A percentile compares a stretch with the other conserved stretches of the same genome.
These are phyloP conservation scores for Colletotrichum lini DNA, from an alignment of 2,329 filamentous ascomycete species.

Conservation along the genomic window DNA sequence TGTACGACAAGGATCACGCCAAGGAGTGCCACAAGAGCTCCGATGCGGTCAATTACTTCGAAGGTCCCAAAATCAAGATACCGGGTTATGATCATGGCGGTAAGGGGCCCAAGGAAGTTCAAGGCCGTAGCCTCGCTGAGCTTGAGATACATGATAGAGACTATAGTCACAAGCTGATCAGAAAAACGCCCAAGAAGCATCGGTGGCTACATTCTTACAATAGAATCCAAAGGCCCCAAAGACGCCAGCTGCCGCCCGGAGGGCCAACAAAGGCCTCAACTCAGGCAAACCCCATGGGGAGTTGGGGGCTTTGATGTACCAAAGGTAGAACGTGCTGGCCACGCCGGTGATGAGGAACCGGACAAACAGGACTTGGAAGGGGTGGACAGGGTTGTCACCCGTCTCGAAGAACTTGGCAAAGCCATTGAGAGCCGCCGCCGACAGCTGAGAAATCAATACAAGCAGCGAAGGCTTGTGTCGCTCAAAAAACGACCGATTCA, in stretches of 20 bases:
- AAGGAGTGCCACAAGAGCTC: conserved; percentile 18
- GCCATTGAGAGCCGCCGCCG: conserved; percentile 32
- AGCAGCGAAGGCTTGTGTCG: conserved; percentile 33
- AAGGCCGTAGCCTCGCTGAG: conserved; percentile 37
- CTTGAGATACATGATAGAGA: conserved; percentile 37
- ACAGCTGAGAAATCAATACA: conserved; percentile 26
- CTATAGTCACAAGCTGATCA: neutral
- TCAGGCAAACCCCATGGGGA: conserved; percentile 16
- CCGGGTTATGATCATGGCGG: conserved; percentile 31
- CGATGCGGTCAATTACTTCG: conserved; percentile 21
- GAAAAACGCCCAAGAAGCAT: no score
- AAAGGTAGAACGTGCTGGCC: conserved; percentile 1
- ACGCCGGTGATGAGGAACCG: conserved; percentile 34
- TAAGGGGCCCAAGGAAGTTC: conserved; percentile 32
- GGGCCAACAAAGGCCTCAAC: conserved; percentile 18
- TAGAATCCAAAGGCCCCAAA: conserved; percentile 31
- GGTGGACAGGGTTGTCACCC: conserved; percentile 26
- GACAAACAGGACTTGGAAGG: conserved; percentile 36
- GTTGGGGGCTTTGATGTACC: conserved; percentile 6
- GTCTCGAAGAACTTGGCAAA: conserved; percentile 33
- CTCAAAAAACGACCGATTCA: conserved; percentile 26
- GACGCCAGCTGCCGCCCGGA: conserved; percentile 26
- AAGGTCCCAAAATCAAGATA: conserved; percentile 31
- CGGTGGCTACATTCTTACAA: conserved; percentile 6
- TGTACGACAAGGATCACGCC: conserved; percentile 34